Conservation (phyloP, 306 rosid genomes). For the Neltuma alba region DNA sequence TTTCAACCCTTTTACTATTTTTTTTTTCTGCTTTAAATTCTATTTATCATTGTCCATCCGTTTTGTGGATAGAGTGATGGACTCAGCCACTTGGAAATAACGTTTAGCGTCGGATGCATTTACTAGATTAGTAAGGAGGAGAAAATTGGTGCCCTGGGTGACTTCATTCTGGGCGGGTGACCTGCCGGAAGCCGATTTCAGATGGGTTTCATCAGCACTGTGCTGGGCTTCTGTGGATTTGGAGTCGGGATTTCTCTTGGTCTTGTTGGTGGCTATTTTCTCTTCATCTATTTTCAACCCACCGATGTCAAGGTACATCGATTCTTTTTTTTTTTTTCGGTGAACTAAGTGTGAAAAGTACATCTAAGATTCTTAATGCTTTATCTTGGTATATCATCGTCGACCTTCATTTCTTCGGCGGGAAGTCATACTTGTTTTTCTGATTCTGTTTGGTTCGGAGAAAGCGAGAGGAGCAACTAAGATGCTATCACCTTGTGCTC, state of each 20-base stretch:
- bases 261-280: constrained; percentile 73
- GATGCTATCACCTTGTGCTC: not conserved
- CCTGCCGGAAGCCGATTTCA: constrained; percentile 23
- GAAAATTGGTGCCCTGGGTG: constrained; percentile 16
- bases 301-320: constrained; percentile 72
- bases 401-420: not conserved
- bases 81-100: constrained; percentile 29
- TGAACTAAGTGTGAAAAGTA: no score
- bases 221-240: constrained; percentile 77
- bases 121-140: not conserved
- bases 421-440: not conserved
- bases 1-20: not conserved
- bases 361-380: not conserved
- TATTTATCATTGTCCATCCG: not conserved
- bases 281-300: constrained; percentile 74
- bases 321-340: no score
- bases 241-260: constrained; percentile 84
- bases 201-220: constrained; percentile 81
- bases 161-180: constrained; percentile 14
- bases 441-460: not conserved
- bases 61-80: constrained; percentile 27
- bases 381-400: not conserved
- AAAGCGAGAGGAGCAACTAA: constrained; percentile 4
- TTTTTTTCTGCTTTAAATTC: not conserved
- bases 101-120: constrained; percentile 20